Percentiles rank a stretch among this genome's conserved stretches.
These are phyloP conservation scores for Hypoxylon rubiginosum DNA, from an alignment of 2,329 filamentous ascomycete genomes.

Conservation along the genomic window DNA sequence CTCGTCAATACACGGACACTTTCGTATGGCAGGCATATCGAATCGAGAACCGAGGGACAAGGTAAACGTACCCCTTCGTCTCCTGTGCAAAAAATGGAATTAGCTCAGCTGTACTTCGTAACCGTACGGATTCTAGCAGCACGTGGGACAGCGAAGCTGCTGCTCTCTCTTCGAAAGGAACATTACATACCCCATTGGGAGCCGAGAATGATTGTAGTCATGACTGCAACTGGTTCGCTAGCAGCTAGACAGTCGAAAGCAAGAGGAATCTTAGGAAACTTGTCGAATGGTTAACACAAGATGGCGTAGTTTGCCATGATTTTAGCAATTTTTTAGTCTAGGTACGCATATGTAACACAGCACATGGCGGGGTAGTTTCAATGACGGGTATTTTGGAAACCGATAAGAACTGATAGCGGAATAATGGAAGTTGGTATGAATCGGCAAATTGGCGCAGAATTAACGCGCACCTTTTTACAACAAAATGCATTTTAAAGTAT, in stretches of 20 bases:
- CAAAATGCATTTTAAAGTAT: neutral
- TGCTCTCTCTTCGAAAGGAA: neutral
- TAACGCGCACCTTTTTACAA: too few relatives aligned
- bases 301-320: conserved; percentile 1
- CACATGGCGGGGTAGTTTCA: conserved; percentile 1
- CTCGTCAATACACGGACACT: neutral
- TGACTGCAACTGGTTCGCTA: neutral
- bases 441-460: too few relatives aligned
- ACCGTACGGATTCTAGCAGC: neutral
- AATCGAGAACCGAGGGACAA: neutral
- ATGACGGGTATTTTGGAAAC: neutral
- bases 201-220: neutral
- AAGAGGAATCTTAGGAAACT: neutral
- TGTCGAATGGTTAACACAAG: neutral
- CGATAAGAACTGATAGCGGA: conserved; percentile 3
- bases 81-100: neutral
- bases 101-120: conserved; percentile 1
- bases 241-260: neutral
- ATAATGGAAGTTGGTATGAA: neutral
- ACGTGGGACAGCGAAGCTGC: neutral
- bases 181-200: conserved; percentile 4
- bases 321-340: neutral
- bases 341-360: neutral
- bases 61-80: conserved; percentile 1
- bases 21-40: neutral